phyloP scores from a whole-genome alignment of 108 stramenopile genomes.

The Nitzschia palea region DNA sequence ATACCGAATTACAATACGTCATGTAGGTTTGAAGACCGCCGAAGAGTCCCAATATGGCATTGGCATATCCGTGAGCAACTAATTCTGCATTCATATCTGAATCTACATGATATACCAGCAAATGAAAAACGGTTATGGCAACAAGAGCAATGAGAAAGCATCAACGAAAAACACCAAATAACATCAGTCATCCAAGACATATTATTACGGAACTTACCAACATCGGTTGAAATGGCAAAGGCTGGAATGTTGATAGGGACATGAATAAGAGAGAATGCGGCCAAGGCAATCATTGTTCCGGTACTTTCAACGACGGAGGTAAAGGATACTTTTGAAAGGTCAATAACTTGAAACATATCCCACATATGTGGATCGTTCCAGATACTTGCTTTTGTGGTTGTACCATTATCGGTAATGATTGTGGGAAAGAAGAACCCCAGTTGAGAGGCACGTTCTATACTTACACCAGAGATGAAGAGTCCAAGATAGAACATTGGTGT shows the following conservation, averaged over 20 bases:
- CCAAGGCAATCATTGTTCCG: constrained; percentile 64
- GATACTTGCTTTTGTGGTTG: too few species aligned
- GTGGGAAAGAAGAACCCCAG: constrained; percentile 69
- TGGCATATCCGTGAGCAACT: constrained; percentile 76
- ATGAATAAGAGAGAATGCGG: constrained; percentile 72
- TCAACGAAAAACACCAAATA: too few species aligned
- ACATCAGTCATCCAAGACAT: background rate
- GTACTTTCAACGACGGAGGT: constrained; percentile 48
- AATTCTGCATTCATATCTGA: constrained; percentile 82
- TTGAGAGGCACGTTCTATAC: constrained; percentile 26
- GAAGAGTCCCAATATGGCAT: constrained; percentile 56
- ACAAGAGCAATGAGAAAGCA: background rate
- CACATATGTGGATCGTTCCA: constrained; percentile 30
- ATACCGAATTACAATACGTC: constrained; percentile 64
- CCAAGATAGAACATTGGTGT: constrained; percentile 67
- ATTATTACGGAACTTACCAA: constrained; percentile 6
- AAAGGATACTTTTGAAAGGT: constrained; percentile 58
- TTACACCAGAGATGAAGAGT: constrained; percentile 25
- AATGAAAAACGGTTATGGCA: background rate
- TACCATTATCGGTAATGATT: too few species aligned
- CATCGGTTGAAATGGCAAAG: constrained; percentile 69
- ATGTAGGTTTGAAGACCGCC: constrained; percentile 82
- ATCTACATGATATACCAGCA: constrained; percentile 20
- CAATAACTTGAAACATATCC: constrained; percentile 42
- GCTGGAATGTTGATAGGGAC: constrained; percentile 89